Percentiles rank a stretch among this genome's conserved stretches.
Conservation (phyloP, 225 moss, liverwort and hornwort genomes). For the Anthoceros angustus region DNA sequence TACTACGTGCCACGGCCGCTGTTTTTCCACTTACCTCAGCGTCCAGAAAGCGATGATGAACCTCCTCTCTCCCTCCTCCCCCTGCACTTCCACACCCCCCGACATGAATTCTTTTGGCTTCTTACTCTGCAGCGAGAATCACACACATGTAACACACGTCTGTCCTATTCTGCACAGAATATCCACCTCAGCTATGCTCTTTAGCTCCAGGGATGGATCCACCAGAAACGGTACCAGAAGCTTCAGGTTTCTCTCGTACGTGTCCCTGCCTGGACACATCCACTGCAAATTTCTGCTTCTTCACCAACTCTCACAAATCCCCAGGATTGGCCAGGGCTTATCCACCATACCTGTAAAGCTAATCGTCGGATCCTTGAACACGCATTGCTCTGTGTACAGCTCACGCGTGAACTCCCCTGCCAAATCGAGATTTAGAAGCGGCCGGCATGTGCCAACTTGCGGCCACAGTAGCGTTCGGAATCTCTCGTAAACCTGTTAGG, state of each 20-base stretch:
- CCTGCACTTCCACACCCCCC: conserved; percentile 16
- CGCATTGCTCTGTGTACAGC: conserved; percentile 51
- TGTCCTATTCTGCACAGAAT: not conserved
- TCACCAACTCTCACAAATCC: too few relatives aligned
- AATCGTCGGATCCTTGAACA: conserved; percentile 70
- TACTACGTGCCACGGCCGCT: too few relatives aligned
- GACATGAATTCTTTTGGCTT: not conserved
- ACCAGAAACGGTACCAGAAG: conserved; percentile 75
- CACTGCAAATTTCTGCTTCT: too few relatives aligned
- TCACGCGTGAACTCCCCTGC: conserved; percentile 54
- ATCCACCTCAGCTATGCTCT: conserved; percentile 44
- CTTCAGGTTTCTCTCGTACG: conserved; percentile 75
- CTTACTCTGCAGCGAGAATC: too few relatives aligned
- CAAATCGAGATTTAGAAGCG: not conserved
- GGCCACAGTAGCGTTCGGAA: not conserved
- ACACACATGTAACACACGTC: not conserved
- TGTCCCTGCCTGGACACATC: conserved; percentile 42
- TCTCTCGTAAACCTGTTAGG: conserved; percentile 38
- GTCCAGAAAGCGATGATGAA: conserved; percentile 52
- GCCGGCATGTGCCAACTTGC: not conserved
- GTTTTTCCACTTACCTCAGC: conserved; percentile 54
- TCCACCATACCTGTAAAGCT: conserved; percentile 40
- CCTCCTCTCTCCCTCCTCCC: conserved; percentile 21
- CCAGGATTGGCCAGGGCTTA: too few relatives aligned
- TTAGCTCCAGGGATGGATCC: conserved; percentile 53